A percentile compares a stretch with the other conserved stretches of the same genome.
phyloP scores from a whole-genome alignment of 2,329 filamentous ascomycete genomes.

The Fusarium equiseti region DNA sequence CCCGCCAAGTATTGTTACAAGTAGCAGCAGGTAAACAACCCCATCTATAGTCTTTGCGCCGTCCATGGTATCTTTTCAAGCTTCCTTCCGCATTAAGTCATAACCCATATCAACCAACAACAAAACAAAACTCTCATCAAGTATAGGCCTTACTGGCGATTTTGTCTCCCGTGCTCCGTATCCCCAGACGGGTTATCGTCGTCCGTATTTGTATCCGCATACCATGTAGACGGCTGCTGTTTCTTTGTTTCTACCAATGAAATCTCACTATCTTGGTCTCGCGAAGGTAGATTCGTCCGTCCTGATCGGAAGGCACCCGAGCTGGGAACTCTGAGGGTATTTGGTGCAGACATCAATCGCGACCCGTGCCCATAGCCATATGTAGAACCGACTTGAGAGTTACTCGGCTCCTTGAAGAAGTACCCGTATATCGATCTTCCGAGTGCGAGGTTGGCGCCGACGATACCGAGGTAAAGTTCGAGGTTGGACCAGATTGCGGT shows the following conservation, averaged over 20 bases:
- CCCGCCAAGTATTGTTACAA: neutral
- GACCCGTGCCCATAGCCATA: constrained; percentile 5
- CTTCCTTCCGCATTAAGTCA: neutral
- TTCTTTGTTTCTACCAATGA: constrained; percentile 28
- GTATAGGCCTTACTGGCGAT: neutral
- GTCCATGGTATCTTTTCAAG: neutral
- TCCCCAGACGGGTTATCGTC: neutral
- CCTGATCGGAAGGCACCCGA: constrained; percentile 16
- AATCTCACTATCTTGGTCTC: constrained; percentile 38
- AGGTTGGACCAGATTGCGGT: constrained; percentile 56
- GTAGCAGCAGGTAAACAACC: neutral
- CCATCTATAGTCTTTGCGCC: neutral
- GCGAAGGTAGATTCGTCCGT: constrained; percentile 9
- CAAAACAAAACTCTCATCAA: neutral
- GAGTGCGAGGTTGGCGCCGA: constrained; percentile 50
- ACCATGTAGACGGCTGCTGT: constrained; percentile 23
- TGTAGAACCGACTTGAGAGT: constrained; percentile 11
- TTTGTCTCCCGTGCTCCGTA: neutral
- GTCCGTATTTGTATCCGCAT: constrained; percentile 2
- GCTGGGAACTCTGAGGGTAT: constrained; percentile 23
- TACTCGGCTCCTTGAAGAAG: constrained; percentile 22
- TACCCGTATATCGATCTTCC: constrained; percentile 39
- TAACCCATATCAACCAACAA: neutral
- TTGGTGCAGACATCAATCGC: constrained; percentile 15
- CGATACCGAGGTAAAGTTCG: constrained; percentile 55